Evolutionary conservation across 495 filamentous ascomycete genomes (phyloP), one percentile per base, ranked within the genome.

Genomic region (Neurospora tetrasperma): DNA sequence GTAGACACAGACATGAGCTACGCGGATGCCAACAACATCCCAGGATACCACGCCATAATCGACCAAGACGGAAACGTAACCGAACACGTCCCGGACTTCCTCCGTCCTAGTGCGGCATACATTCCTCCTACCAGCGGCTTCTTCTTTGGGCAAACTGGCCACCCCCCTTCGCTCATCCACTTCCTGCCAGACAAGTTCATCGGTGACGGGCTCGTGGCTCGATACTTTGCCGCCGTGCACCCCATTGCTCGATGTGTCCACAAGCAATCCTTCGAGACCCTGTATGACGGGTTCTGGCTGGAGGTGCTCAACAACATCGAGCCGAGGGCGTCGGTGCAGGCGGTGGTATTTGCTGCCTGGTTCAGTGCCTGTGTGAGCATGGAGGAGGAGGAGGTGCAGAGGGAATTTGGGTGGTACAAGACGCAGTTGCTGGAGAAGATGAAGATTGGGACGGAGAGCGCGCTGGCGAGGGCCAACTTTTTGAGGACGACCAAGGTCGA

Each of bases 291-390:
- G 8, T 91, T 94, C 71, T 92, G 90, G 89, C 85, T 87, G 6
- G 84, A 89, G 43, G 81, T 92, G 40, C 76, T 76, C 43, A 73
- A 79, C 14, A 84, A 85, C 11, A 83, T 85, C 31, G 90, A 91
- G 78, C 90, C 90, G 16, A 78, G 85, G 6, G 77, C 83, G n/a
- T 90, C 90, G 1, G 82, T 88, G 43, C 88, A 91, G 78, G 90
- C 91, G 0, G 81, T 92, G 8, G 83, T 92, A 6, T 90, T 90
- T 77, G 88, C 89, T 0, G 87, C 87, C 38, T 84, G 91, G 79
- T 89, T 94, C 75, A 90, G 89, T 9, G 90, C 88, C 3, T 86
- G 87, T 62, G 84, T 93, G 48, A 91, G 89, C 74, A 84, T 92
- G 80, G 81, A 86, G 42, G 86, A 89, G 54, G 84, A 86, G 42